Percentiles rank a stretch among this genome's conserved stretches.
Conservation (phyloP, 2,329 filamentous ascomycete genomes). For the Ophiostoma montium region DNA sequence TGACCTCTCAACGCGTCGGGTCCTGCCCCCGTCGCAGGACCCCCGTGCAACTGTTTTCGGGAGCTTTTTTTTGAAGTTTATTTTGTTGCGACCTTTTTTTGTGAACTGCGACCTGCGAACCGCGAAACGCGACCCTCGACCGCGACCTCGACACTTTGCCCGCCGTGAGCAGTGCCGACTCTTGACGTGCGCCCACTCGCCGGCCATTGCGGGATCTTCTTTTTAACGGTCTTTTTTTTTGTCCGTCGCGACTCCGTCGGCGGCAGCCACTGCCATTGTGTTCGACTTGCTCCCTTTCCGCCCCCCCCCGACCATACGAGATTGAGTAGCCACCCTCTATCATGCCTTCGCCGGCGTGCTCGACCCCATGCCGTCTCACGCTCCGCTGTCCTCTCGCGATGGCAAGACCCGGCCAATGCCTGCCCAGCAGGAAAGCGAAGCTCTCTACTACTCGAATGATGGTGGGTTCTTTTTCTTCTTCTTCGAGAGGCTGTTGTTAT, state of each 20-base stretch:
- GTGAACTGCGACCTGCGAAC: not conserved
- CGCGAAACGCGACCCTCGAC: no score
- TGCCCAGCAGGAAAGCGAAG: slow-evolving; percentile 18
- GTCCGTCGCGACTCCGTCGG: no score
- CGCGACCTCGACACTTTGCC: no score
- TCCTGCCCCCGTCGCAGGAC: not conserved
- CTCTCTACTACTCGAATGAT: slow-evolving; percentile 45
- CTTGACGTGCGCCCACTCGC: no score
- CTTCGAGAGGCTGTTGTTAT: not conserved
- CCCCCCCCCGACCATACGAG: not conserved
- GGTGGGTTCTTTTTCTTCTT: slow-evolving; percentile 25
- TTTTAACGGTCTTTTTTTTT: no score
- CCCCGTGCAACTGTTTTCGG: not conserved
- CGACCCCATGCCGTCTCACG: slow-evolving; percentile 24
- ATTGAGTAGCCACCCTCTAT: slow-evolving; percentile 14
- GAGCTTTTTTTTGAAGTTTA: not conserved
- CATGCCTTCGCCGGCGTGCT: slow-evolving; percentile 22
- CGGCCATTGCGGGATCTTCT: no score
- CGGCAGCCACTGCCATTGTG: no score
- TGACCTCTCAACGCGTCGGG: slow-evolving; percentile 12
- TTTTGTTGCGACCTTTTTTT: slow-evolving; percentile 1
- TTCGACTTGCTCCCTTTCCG: not conserved
- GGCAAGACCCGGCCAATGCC: slow-evolving; percentile 19
- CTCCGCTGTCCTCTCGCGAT: slow-evolving; percentile 23
- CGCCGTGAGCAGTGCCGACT: no score